phyloP scores from a whole-genome alignment of 2,329 filamentous ascomycete genomes.

The Cladosporium colombiae region DNA sequence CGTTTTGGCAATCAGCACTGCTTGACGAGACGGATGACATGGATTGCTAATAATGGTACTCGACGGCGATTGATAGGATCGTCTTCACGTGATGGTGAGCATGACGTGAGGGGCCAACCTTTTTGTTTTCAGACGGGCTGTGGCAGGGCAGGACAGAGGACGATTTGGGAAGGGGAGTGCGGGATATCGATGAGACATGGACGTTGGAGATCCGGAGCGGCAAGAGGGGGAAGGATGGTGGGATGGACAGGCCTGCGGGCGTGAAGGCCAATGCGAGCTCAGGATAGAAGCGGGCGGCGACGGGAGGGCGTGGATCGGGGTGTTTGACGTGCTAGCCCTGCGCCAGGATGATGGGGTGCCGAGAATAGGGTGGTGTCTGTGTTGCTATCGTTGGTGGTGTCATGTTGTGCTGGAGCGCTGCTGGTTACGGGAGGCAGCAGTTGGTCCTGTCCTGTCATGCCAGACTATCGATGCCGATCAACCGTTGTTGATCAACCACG shows the following conservation, averaged over 20 bases:
- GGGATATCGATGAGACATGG: conserved; percentile 18
- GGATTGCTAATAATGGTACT: not conserved
- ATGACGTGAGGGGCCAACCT: conserved; percentile 17
- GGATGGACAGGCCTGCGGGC: conserved; percentile 3
- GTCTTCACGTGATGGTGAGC: conserved; percentile 12
- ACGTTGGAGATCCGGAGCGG: conserved; percentile 19
- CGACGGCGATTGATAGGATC: not conserved
- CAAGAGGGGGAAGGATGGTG: conserved; percentile 7
- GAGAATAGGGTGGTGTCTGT: conserved; percentile 5
- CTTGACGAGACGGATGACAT: not conserved
- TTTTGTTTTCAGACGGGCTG: conserved; percentile 12
- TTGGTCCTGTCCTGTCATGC: not conserved
- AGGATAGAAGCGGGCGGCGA: not conserved
- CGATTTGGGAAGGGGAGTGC: not conserved
- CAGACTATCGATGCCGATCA: conserved; percentile 10
- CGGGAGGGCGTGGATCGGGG: not conserved
- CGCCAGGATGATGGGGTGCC: conserved; percentile 16
- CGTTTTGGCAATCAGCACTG: not conserved
- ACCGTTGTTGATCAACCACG: not conserved
- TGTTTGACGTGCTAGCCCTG: conserved; percentile 1
- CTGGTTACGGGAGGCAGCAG: not conserved
- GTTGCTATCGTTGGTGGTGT: not conserved
- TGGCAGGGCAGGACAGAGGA: not conserved
- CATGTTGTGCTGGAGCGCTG: not conserved
- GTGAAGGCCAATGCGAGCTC: conserved; percentile 17